Percentiles rank a stretch among this genome's conserved stretches.
Evolutionary conservation across 2,329 filamentous ascomycete species (phyloP).

Genomic region (Diatrype stigma): DNA sequence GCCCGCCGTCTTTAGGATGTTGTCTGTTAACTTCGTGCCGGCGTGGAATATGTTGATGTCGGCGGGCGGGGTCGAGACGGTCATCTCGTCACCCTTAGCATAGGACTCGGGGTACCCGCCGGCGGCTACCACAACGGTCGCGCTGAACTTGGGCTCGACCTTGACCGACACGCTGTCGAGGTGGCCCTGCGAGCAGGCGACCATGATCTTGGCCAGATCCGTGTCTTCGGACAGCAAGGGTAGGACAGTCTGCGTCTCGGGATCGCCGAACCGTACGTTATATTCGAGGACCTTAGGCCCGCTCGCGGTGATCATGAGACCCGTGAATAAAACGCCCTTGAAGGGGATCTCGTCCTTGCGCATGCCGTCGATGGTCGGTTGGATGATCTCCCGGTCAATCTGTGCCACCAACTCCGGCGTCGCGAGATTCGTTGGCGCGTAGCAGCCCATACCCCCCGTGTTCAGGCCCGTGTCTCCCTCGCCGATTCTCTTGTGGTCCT

Average conservation of each 20-base stretch:
- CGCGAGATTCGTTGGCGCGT: constrained; percentile 81
- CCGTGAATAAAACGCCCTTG: constrained; percentile 76
- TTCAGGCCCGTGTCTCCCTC: constrained; percentile 90
- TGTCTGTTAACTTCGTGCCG: constrained; percentile 65
- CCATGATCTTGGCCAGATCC: constrained; percentile 84
- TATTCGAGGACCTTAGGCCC: constrained; percentile 74
- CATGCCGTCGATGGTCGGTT: constrained; percentile 88
- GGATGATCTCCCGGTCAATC: constrained; percentile 77
- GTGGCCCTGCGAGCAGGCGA: constrained; percentile 74
- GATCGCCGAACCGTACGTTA: constrained; percentile 76
- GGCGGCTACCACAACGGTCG: constrained; percentile 90
- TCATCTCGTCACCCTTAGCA: constrained; percentile 67
- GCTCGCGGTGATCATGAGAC: constrained; percentile 71
- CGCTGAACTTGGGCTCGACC: constrained; percentile 67
- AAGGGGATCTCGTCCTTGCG: constrained; percentile 71
- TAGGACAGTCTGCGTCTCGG: constrained; percentile 76
- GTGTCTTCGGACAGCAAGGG: constrained; percentile 72
- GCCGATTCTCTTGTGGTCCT: constrained; percentile 93
- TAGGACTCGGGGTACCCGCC: constrained; percentile 88
- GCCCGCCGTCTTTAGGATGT: constrained; percentile 70
- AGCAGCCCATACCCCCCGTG: constrained; percentile 97
- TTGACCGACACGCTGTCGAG: constrained; percentile 67
- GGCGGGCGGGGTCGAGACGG: constrained; percentile 39
- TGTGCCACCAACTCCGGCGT: constrained; percentile 70
- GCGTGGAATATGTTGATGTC: constrained; percentile 84